phyloP scores from a whole-genome alignment of 257 asterid genomes.

The Salvia hispanica region DNA sequence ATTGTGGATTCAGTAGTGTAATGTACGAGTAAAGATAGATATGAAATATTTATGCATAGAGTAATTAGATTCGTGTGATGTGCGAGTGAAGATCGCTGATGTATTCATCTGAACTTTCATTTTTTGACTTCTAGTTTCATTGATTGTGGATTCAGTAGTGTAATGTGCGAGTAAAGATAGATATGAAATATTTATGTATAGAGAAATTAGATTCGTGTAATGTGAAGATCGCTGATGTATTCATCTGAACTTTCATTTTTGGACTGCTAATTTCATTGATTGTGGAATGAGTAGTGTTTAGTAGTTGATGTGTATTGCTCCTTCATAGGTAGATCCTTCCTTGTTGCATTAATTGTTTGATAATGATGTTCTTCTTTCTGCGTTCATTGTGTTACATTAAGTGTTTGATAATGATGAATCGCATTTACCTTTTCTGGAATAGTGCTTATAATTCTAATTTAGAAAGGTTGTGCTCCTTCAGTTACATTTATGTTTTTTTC shows the following conservation, averaged over 20 bases:
- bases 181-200: not conserved
- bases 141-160: constrained; percentile 1
- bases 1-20: too few species aligned
- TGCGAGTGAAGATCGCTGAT: constrained; percentile 13
- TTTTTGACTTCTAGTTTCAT: not conserved
- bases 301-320: constrained; percentile 11
- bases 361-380: not conserved
- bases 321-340: constrained; percentile 5
- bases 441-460: constrained; percentile 20
- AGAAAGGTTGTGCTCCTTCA: constrained; percentile 16
- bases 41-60: not conserved
- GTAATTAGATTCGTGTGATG: not conserved
- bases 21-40: not conserved
- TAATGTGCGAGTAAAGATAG: not conserved
- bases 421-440: constrained; percentile 7
- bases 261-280: not conserved
- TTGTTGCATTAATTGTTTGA: constrained; percentile 10
- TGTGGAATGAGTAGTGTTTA: not conserved
- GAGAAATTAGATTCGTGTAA: not conserved
- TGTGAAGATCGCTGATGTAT: constrained; percentile 16
- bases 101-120: constrained; percentile 10
- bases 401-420: not conserved
- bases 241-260: not conserved
- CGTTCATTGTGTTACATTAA: constrained; percentile 5
- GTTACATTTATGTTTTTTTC: constrained; percentile 15